These are phyloP conservation scores for Sanghuangporus sanghuang DNA, from an alignment of 1,284 basidiomycete genomes.

Conservation along the genomic window DNA sequence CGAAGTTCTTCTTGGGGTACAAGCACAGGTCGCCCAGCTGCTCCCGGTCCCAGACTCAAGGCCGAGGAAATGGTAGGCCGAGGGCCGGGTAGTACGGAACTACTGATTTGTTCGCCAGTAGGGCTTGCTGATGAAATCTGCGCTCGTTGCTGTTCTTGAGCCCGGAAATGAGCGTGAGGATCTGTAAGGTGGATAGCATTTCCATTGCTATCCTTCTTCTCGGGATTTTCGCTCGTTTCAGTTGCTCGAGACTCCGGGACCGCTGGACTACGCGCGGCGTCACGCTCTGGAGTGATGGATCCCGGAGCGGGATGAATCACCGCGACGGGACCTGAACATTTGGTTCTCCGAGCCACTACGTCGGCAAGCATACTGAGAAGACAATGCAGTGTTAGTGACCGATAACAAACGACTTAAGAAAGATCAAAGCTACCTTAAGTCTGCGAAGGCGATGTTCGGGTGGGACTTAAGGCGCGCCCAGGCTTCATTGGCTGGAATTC, in stretches of 20 bases:
- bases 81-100: not conserved
- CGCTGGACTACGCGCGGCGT: conserved; percentile 29
- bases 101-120: not conserved
- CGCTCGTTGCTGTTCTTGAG: conserved; percentile 37
- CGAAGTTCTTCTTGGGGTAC: conserved; percentile 56
- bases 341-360: conserved; percentile 79
- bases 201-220: conserved; percentile 16
- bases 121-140: conserved; percentile 19
- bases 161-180: conserved; percentile 44
- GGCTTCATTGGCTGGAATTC: conserved; percentile 77
- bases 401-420: not conserved
- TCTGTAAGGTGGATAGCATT: conserved; percentile 41
- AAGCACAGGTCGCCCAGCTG: conserved; percentile 32
- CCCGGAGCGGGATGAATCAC: conserved; percentile 57
- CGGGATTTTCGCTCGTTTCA: conserved; percentile 10
- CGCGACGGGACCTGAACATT: conserved; percentile 70
- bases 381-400: not conserved
- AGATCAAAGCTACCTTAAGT: conserved; percentile 48
- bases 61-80: not conserved
- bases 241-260: conserved; percentile 12
- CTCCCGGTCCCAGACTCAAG: conserved; percentile 4
- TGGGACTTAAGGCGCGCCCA: conserved; percentile 87
- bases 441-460: conserved; percentile 80
- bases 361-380: conserved; percentile 53
- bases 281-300: conserved; percentile 40